These are phyloP conservation scores for Sordariomycetes sp. DNA, from an alignment of 2,329 filamentous ascomycete species.

Conservation along the genomic window DNA sequence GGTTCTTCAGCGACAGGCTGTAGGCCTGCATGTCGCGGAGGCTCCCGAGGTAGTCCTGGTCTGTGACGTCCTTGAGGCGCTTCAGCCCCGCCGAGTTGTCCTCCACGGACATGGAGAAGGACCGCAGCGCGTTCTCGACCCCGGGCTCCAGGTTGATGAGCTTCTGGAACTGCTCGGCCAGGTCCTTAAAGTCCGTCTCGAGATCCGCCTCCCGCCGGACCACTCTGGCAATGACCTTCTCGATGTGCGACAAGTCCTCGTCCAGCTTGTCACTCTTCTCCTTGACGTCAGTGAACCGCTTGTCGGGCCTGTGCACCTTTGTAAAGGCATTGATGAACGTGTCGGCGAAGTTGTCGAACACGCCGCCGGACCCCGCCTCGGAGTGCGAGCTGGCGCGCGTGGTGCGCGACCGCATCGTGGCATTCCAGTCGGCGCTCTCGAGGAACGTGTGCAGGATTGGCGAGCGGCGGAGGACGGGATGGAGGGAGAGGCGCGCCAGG, in stretches of 20 bases:
- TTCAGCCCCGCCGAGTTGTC: conserved; percentile 69
- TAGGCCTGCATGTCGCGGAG: conserved; percentile 94
- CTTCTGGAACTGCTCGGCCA: conserved; percentile 90
- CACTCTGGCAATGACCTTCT: conserved; percentile 89
- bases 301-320: conserved; percentile 90
- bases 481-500: conserved; percentile 70
- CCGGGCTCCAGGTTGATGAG: conserved; percentile 81
- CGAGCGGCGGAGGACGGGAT: conserved; percentile 76
- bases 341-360: conserved; percentile 92
- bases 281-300: conserved; percentile 84
- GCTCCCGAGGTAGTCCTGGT: conserved; percentile 88
- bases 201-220: conserved; percentile 78
- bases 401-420: conserved; percentile 73
- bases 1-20: conserved; percentile 69
- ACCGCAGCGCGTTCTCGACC: conserved; percentile 68
- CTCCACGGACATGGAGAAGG: conserved; percentile 77
- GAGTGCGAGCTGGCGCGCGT: conserved; percentile 44
- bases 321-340: conserved; percentile 95
- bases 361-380: conserved; percentile 42
- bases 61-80: conserved; percentile 76
- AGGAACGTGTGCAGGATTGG: conserved; percentile 79
- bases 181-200: conserved; percentile 75
- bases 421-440: conserved; percentile 91
- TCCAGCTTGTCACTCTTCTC: conserved; percentile 90
- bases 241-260: conserved; percentile 83